Percentiles rank a stretch among this genome's conserved stretches.
Conservation (phyloP, 139 green algal species). For the Coelastrella sp. region DNA sequence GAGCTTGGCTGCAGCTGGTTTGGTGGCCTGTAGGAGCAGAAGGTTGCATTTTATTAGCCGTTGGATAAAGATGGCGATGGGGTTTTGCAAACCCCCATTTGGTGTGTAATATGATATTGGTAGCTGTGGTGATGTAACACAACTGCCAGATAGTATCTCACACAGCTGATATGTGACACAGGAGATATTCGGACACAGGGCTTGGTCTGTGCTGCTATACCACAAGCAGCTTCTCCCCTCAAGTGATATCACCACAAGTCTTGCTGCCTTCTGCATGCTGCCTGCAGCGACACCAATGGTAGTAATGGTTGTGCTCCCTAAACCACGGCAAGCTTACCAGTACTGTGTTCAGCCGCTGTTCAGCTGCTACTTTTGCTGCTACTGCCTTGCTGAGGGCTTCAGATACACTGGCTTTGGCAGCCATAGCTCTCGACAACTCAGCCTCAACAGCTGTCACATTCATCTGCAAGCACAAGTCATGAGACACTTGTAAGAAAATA, state of each 20-base stretch:
- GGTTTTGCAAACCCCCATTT: no score
- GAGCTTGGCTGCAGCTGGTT: conserved; percentile 32
- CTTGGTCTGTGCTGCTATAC: no score
- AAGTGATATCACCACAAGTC: no score
- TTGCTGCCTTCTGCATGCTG: neutral
- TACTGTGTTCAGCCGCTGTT: conserved; percentile 10
- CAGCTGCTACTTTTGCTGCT: conserved; percentile 1
- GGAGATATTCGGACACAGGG: no score
- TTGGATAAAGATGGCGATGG: no score
- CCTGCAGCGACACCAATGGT: neutral
- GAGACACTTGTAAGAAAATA: neutral
- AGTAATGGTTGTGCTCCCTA: neutral
- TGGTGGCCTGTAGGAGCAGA: conserved; percentile 24
- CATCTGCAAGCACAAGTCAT: neutral
- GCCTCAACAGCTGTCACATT: conserved; percentile 30
- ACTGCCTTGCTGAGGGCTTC: conserved; percentile 17
- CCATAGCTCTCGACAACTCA: neutral
- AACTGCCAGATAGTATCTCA: no score
- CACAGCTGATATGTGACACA: no score
- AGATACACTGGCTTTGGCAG: neutral
- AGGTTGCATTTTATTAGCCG: no score
- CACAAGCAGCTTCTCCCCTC: no score
- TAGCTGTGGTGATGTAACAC: no score
- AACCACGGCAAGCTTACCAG: neutral
- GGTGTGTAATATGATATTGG: no score